Base-by-base conservation (phyloP, 306 rosid genomes). In the Vigna mungo region DNA sequence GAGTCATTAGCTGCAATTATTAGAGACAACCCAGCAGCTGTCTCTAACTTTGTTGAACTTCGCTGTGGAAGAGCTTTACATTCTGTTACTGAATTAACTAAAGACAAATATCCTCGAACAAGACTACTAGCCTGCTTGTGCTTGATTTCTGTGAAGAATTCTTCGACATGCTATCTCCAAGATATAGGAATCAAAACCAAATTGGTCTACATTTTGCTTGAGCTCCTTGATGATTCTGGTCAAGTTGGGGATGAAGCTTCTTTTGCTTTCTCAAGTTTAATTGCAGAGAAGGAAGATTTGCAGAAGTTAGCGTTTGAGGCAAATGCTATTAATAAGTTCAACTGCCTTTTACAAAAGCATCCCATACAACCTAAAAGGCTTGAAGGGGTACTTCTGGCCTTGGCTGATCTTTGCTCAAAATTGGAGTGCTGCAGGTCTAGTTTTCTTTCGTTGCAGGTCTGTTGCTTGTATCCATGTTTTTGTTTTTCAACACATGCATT, bases 191-290 rank as follows among this genome's bases (percentile, higher is more conserved):
- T 91, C 75, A 91, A 88, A 83, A 87, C 85, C 68, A 89, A 95
- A 80, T 82, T 95, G 91, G 88, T 95, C 46, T 34, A 88, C 76
- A 86, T 88, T 80, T 87, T 95, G 84, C 99, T 95, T 59, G 97
- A 95, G 89, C 97, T 95, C 78, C 90, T 90, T 72, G 97, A 92
- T 79, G 96, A 91, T 82, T 89, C 89, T 32, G 89, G 93, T 85
- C 96, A 86, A 85, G 93, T 92, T 74, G 99, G 97, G 82, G 97
- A 92, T 60, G 99, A 95, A 67, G 92, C 99, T 75, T 80, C 97
- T 15, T 90, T 85, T 59, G 94, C 86, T 8, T 91, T 95, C 64
- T 90, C 89, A 32, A 86, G 87, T 82, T 89, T 95, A 83, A 78
- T 91, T 80, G 85, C 93, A 4, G 89, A 86, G 78, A 89, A 89